Percentiles rank a stretch among this genome's conserved stretches.
These are phyloP conservation scores for Thraustochytrium striatum DNA, from an alignment of 352 stramenopile species.

Conservation along the genomic window DNA sequence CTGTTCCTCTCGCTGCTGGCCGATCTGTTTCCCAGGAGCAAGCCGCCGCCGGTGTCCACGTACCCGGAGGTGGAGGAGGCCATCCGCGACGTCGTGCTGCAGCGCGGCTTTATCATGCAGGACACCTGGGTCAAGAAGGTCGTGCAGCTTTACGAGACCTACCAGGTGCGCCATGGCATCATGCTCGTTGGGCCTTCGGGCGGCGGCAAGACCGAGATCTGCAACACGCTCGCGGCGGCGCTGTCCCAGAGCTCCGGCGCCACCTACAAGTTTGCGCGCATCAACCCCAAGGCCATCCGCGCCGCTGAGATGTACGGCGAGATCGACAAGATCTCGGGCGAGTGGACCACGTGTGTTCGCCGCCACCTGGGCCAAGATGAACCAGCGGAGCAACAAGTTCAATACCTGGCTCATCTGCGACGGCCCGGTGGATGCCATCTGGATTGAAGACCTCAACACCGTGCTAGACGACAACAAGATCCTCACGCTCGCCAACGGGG, in stretches of 20 bases:
- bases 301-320: slow-evolving; percentile 97
- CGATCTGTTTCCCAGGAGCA: slow-evolving; percentile 91
- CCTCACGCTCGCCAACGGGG: slow-evolving; percentile 88
- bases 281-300: slow-evolving; percentile 96
- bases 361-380: slow-evolving; percentile 97
- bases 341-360: slow-evolving; percentile 97
- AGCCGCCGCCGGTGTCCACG: slow-evolving; percentile 79
- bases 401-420: slow-evolving; percentile 96
- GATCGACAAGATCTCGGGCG: slow-evolving; percentile 87
- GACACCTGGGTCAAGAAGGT: slow-evolving; percentile 87
- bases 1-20: slow-evolving; percentile 92
- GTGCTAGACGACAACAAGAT: slow-evolving; percentile 93
- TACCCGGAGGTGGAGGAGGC: slow-evolving; percentile 89
- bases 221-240: slow-evolving; percentile 86
- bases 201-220: slow-evolving; percentile 95
- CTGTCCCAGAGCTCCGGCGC: slow-evolving; percentile 84
- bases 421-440: slow-evolving; percentile 90
- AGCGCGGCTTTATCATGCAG: slow-evolving; percentile 66
- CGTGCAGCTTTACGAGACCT: slow-evolving; percentile 96
- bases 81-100: slow-evolving; percentile 57
- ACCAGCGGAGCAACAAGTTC: slow-evolving; percentile 94
- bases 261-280: slow-evolving; percentile 88
- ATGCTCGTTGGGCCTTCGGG: slow-evolving; percentile 96
- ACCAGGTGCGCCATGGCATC: slow-evolving; percentile 93
- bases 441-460: slow-evolving; percentile 92